A percentile compares a stretch with the other conserved stretches of the same genome.
Conservation (phyloP, 2,329 filamentous ascomycete genomes). For the Apiospora kogelbergensis region DNA sequence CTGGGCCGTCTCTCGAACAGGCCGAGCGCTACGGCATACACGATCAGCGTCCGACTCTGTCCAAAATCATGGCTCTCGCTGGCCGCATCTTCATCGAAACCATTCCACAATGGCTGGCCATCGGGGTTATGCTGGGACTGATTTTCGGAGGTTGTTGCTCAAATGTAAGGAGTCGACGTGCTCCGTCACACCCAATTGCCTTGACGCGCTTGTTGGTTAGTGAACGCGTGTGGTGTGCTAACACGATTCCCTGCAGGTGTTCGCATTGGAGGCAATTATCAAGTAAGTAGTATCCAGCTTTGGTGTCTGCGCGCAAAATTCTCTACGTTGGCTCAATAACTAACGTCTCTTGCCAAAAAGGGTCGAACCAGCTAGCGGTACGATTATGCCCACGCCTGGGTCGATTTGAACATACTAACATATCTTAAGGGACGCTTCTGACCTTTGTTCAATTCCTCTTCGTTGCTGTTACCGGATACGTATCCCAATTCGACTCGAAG, state of each 20-base stretch:
- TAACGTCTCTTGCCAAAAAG: slow-evolving; percentile 42
- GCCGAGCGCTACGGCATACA: slow-evolving; percentile 55
- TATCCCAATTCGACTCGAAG: slow-evolving; percentile 69
- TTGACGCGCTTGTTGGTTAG: background rate
- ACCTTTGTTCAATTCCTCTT: slow-evolving; percentile 90
- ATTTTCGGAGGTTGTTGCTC: slow-evolving; percentile 97
- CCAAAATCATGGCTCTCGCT: slow-evolving; percentile 49
- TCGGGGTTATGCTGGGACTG: slow-evolving; percentile 70
- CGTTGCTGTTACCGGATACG: slow-evolving; percentile 74
- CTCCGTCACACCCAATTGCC: background rate
- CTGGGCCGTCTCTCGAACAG: slow-evolving; percentile 53
- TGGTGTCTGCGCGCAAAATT: slow-evolving; percentile 18
- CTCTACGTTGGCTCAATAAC: slow-evolving; percentile 10
- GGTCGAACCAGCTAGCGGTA: slow-evolving; percentile 82
- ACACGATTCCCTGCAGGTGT: slow-evolving; percentile 63
- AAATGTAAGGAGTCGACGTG: slow-evolving; percentile 62
- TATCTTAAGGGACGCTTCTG: slow-evolving; percentile 67
- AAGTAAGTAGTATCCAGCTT: slow-evolving; percentile 60
- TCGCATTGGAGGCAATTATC: slow-evolving; percentile 90
- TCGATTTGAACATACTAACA: background rate
- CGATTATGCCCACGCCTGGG: slow-evolving; percentile 19
- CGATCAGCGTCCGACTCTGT: slow-evolving; percentile 49
- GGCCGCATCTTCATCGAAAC: slow-evolving; percentile 57
- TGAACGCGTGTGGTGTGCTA: slow-evolving; percentile 14
- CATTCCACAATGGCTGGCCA: slow-evolving; percentile 62